Conservation (phyloP, 257 asterid genomes). For the Solanum pimpinellifolium region DNA sequence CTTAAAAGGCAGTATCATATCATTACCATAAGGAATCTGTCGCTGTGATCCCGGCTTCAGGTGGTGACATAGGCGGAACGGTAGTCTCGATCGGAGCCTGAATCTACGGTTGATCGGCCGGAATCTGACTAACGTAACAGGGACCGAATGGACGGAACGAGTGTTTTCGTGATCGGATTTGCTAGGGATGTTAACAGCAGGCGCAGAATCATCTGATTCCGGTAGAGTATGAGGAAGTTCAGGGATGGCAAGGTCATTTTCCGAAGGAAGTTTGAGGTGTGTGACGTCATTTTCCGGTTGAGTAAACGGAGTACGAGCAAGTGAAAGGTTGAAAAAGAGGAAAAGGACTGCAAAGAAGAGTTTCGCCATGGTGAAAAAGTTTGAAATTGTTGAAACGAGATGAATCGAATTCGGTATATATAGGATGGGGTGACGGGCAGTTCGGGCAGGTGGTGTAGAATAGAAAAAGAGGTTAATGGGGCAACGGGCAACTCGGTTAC, state of each 20-base stretch:
- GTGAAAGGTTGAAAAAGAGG: not conserved
- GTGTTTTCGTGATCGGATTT: constrained; percentile 7
- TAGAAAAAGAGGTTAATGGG: not conserved
- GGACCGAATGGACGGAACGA: constrained; percentile 5
- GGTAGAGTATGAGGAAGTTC: not conserved
- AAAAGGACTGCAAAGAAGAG: not conserved
- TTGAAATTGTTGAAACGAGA: too few species aligned
- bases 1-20: constrained; percentile 26
- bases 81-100: constrained; percentile 3
- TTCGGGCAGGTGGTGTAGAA: not conserved
- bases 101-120: constrained; percentile 44
- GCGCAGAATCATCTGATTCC: not conserved
- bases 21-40: constrained; percentile 30
- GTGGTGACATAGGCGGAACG: constrained; percentile 8
- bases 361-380: constrained; percentile 27
- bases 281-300: not conserved
- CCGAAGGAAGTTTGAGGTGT: not conserved
- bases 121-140: constrained; percentile 15
- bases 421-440: not conserved
- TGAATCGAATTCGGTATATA: not conserved
- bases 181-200: constrained; percentile 17
- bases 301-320: not conserved
- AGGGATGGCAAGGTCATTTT: not conserved
- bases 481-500: not conserved
- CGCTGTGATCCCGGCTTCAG: constrained; percentile 1